phyloP scores from a whole-genome alignment of 768 basidiomycete species.

The Agrocybe praecox region DNA sequence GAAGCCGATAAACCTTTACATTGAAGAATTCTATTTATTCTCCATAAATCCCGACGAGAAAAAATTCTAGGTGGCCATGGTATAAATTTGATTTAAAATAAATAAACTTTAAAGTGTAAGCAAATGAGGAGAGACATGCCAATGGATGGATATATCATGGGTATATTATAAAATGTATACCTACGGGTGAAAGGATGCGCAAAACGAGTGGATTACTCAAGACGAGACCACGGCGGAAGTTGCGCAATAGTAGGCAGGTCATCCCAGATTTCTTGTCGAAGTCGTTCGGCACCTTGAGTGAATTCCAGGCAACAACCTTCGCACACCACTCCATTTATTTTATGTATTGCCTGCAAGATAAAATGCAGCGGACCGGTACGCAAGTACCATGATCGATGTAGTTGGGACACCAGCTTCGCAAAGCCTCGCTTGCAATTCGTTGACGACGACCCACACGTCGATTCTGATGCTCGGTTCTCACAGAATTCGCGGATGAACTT shows the following conservation, averaged over 20 bases:
- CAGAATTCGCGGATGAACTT: constrained; percentile 50
- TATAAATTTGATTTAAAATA: no score
- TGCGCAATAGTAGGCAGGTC: constrained; percentile 47
- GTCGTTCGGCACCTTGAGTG: constrained; percentile 35
- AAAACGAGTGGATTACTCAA: not conserved
- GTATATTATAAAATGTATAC: no score
- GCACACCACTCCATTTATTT: constrained; percentile 41
- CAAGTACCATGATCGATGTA: constrained; percentile 49
- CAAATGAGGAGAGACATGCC: no score
- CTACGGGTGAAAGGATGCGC: not conserved
- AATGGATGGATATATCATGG: no score
- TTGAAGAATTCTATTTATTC: no score
- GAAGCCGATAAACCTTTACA: no score
- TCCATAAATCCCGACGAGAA: no score
- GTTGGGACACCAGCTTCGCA: constrained; percentile 39
- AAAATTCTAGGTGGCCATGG: no score
- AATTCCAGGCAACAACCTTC: constrained; percentile 44
- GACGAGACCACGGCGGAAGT: constrained; percentile 45
- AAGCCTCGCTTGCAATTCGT: constrained; percentile 43
- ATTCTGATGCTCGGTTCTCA: constrained; percentile 27
- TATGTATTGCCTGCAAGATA: constrained; percentile 48
- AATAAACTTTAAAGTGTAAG: no score
- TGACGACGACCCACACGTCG: constrained; percentile 29
- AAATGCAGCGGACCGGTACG: constrained; percentile 57
- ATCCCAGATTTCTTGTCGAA: constrained; percentile 47